phyloP scores from a whole-genome alignment of 345 rosid species.

The Populus ilicifolia region DNA sequence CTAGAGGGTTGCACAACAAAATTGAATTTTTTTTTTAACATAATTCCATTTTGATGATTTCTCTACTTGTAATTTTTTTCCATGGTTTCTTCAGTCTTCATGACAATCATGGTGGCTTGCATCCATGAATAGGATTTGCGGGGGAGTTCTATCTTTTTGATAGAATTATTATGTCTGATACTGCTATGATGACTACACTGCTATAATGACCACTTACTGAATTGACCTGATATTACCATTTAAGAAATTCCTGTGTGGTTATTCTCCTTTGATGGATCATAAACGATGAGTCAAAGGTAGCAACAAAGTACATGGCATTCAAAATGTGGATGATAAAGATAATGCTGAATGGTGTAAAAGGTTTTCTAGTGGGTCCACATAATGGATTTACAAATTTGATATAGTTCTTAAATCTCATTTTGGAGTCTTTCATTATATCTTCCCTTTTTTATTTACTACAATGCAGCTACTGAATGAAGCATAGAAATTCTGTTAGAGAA shows the following conservation, averaged over 20 bases:
- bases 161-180: not conserved
- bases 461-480: not conserved
- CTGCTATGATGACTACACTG: not conserved
- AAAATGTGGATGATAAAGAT: not conserved
- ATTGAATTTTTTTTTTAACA: not conserved
- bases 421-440: not conserved
- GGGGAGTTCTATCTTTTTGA: not conserved
- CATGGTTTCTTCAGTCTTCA: not conserved
- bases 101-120: not conserved
- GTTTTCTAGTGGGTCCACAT: not conserved
- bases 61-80: not conserved
- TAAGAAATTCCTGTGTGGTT: not conserved
- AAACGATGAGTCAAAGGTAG: not conserved
- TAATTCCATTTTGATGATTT: not conserved
- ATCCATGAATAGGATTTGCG: not conserved
- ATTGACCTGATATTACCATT: not conserved
- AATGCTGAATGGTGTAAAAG: not conserved
- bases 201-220: not conserved
- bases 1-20: not conserved
- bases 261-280: not conserved
- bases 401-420: not conserved
- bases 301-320: not conserved
- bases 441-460: not conserved
- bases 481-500: not conserved
- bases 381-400: not conserved